Evolutionary conservation across 495 filamentous ascomycete genomes (phyloP), one percentile per base, ranked within the genome.

Genomic region (Peziza echinospora): DNA sequence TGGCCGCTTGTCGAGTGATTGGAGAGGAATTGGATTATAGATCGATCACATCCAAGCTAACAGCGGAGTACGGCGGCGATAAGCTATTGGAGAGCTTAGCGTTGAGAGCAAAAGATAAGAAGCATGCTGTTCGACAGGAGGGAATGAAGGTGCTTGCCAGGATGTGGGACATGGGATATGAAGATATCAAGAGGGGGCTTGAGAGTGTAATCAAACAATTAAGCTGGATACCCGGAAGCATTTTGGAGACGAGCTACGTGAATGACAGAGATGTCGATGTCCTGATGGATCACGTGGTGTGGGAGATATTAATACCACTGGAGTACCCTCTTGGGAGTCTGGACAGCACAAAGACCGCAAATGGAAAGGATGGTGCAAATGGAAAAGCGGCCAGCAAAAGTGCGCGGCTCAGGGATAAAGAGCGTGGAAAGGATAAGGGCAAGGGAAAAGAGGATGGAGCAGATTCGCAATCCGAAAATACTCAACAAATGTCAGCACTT

Each of bases 81-180:
- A 53, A 49, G 43, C 49, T 93, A 5, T 65, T 99, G 7, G 72
- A 67, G 43, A 82, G 77, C 45, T 71, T 99, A 13, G 82, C 82
- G 22, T 87, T 94, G 51, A 75, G 89, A 49, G 80, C 81, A 39
- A 82, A 86, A 58, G 91, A 99, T 63, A 76, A 74, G 41, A 89
- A 81, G 57, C 77, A 76, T 13, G 69, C 71, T 26, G 78, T 99
- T 10, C 77, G 87, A 44, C 73, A 77, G 44, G 86, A 84, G 50
- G 85, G 80, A 24, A 93, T 92, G 76, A 77, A 72, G 26, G 70
- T 84, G 24, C 63, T 96, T 10, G 80, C 75, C 17, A 76, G 78
- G 41, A 78, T 93, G 37, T 99, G 89, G 89, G 89, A 79, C 9
- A 84, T 87, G 43, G 87, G 83, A 1, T 75, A 75, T 17, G 82